Percentiles rank a stretch among this genome's conserved stretches.
Evolutionary conservation across 495 filamentous ascomycete genomes (phyloP).

Genomic region (Hypoxylon crocopeplum): DNA sequence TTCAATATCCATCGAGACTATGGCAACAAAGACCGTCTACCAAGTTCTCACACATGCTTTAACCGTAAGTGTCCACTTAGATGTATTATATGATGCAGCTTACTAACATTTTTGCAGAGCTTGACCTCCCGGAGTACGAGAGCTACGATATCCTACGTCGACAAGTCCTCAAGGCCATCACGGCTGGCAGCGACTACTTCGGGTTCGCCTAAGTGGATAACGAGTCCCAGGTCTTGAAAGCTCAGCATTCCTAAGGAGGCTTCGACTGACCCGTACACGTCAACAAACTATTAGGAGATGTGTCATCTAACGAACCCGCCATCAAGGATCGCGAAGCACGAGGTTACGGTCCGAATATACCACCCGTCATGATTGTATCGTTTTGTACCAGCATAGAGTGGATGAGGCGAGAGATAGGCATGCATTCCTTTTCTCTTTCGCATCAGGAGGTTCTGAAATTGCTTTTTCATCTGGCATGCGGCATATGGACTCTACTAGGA

Average conservation of each 20-base stretch:
- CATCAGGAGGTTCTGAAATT: slow-evolving; percentile 7
- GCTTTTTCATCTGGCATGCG: slow-evolving; percentile 15
- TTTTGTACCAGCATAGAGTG: slow-evolving; percentile 33
- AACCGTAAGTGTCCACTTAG: slow-evolving; percentile 78
- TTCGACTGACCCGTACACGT: too few relatives aligned
- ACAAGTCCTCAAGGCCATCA: slow-evolving; percentile 92
- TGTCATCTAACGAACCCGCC: background rate
- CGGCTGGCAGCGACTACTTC: slow-evolving; percentile 95
- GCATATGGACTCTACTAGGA: slow-evolving; percentile 18
- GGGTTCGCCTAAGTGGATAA: slow-evolving; percentile 80
- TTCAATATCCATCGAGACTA: slow-evolving; percentile 99
- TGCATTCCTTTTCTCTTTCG: slow-evolving; percentile 18
- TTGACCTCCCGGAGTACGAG: slow-evolving; percentile 98
- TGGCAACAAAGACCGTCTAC: slow-evolving; percentile 95
- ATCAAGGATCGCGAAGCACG: background rate
- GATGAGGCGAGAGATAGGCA: slow-evolving; percentile 12
- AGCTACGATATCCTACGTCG: slow-evolving; percentile 89
- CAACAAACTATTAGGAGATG: background rate
- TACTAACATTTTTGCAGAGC: slow-evolving; percentile 66
- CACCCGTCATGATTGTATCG: slow-evolving; percentile 11
- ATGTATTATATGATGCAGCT: slow-evolving; percentile 29
- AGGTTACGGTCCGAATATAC: slow-evolving; percentile 8
- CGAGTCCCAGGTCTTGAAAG: background rate
- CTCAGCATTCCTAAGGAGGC: background rate
- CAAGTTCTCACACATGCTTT: slow-evolving; percentile 98